These are phyloP conservation scores for Penicillium sp. DNA, from an alignment of 2,329 filamentous ascomycete genomes.

Conservation along the genomic window DNA sequence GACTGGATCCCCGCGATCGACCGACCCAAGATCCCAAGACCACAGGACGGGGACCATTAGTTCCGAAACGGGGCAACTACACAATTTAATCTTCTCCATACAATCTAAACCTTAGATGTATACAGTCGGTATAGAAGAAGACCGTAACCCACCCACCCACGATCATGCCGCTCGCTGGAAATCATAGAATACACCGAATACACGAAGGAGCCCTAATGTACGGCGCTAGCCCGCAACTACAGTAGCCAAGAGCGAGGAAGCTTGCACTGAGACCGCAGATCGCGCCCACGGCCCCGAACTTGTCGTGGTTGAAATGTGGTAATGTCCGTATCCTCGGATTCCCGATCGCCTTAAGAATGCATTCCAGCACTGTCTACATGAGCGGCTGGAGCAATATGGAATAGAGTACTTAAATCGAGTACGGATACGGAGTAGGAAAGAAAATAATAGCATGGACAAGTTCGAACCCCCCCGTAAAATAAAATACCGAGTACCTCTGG, in stretches of 20 bases:
- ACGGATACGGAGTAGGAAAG: not conserved
- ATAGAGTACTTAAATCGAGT: not conserved
- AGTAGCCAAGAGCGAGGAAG: slow-evolving; percentile 11
- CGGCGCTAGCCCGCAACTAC: slow-evolving; percentile 8
- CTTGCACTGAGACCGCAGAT: slow-evolving; percentile 17
- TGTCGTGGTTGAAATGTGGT: not conserved
- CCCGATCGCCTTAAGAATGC: not conserved
- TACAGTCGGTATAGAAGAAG: not conserved
- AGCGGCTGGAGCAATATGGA: not conserved
- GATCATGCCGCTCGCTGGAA: not conserved
- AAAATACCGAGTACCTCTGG: not conserved
- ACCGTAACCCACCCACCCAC: not conserved
- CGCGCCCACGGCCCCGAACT: slow-evolving; percentile 12
- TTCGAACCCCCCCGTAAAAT: not conserved
- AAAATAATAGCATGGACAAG: not conserved
- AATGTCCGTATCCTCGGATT: not conserved
- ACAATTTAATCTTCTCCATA: not conserved
- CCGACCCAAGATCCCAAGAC: slow-evolving; percentile 7
- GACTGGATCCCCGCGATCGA: slow-evolving; percentile 3
- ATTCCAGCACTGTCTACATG: not conserved
- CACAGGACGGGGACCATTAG: slow-evolving; percentile 3
- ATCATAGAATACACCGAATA: not conserved
- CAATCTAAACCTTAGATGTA: not conserved
- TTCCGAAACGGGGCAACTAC: not conserved
- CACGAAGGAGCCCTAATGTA: slow-evolving; percentile 12